phyloP scores from a whole-genome alignment of 495 filamentous ascomycete species.

The Evernia prunastri region DNA sequence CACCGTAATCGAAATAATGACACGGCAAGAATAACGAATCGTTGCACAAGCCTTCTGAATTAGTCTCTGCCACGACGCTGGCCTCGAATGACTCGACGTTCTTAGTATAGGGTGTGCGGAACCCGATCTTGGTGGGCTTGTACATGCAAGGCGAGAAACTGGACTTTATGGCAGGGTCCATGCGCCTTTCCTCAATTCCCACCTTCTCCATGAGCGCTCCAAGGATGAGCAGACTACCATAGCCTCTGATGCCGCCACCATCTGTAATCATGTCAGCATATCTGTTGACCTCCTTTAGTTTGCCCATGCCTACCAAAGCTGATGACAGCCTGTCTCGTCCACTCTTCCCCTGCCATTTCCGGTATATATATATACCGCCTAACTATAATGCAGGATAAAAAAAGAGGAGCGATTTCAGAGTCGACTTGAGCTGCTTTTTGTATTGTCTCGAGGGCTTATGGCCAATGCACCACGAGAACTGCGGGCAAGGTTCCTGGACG shows the following conservation, averaged over 20 bases:
- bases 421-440: background rate
- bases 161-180: background rate
- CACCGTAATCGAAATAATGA: slow-evolving; percentile 21
- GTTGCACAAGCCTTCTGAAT: background rate
- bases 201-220: slow-evolving; percentile 3
- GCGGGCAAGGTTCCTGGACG: background rate
- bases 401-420: background rate
- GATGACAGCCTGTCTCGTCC: background rate
- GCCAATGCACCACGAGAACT: background rate
- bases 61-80: background rate
- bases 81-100: background rate
- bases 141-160: slow-evolving; percentile 10
- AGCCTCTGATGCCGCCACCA: slow-evolving; percentile 5
- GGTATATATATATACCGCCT: background rate
- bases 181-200: slow-evolving; percentile 13
- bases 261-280: background rate
- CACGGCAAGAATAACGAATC: background rate
- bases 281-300: background rate
- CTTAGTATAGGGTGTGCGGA: background rate
- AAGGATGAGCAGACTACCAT: slow-evolving; percentile 1
- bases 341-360: background rate
- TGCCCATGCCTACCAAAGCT: background rate
- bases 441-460: background rate
- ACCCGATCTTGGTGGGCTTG: background rate
- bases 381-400: background rate